Base-by-base conservation (phyloP, 2,329 filamentous ascomycete genomes). In the Lasiodiplodia sp. region DNA sequence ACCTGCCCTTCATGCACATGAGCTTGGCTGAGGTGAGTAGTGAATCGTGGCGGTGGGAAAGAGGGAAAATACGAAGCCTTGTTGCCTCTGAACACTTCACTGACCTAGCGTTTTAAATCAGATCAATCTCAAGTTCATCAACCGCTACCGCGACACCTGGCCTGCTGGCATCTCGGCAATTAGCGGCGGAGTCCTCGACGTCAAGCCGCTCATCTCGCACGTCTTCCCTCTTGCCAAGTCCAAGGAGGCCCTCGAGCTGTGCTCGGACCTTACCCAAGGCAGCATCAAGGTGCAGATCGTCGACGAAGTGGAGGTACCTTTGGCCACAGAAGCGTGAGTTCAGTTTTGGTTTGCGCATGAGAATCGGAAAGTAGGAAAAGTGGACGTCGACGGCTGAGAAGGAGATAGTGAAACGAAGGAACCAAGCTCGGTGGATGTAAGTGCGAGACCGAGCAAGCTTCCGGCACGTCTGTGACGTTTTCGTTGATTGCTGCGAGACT, bases 91-190 rank as follows among this genome's bases (percentile, higher is more conserved):
- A 10, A 10, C 31, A 34, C 8, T 47, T 47, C 14, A 3, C 44
- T 47, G 44, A 47, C 18, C 7, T 10, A n/a, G 16, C 2, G 28
- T 25, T 31, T 56, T 60, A 58, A n/a, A 18, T 21, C 8, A 88
- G 86, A 90, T 92, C 71, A 84, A 91, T 72, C 81, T 92, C 31
- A 87, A 86, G 47, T 92, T 92, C 79, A 92, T 91, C 75, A 91
- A 92, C 76, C 83, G 90, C 8, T 92, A 92, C 75, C 83, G 85
- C 51, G 88, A 92, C 73, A 91, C 89, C 0, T 92, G 90, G 90
- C 89, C 90, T 0, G 84, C 86, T 0, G 90, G 87, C 0, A 89
- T 92, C 40, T 82, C 86, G 7, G 87, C 86, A 58, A 74, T 92
- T 34, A 84, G 83, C 51, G 87, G 88, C 3, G 86, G 86, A 0